Evolutionary conservation across 306 rosid species (phyloP).

Genomic region (Cyamopsis tetragonoloba): DNA sequence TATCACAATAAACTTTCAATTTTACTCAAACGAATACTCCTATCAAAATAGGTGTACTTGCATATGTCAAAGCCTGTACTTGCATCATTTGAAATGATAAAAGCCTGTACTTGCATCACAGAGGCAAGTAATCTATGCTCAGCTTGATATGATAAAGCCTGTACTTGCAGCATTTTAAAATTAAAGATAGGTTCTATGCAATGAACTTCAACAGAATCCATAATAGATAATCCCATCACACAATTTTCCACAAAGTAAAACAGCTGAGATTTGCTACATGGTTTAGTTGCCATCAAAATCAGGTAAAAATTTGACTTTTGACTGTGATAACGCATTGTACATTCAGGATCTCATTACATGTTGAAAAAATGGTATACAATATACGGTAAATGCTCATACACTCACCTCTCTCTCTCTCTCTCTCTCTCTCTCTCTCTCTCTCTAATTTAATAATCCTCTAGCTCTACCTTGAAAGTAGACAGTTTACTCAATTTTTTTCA

Average conservation of each 20-base stretch:
- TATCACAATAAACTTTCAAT: too few relatives aligned
- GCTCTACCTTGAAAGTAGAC: conserved; percentile 31
- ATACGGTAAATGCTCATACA: conserved; percentile 40
- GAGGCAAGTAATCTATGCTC: too few relatives aligned
- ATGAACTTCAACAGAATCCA: neutral
- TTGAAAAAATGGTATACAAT: conserved; percentile 60
- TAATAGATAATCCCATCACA: neutral
- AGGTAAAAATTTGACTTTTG: conserved; percentile 28
- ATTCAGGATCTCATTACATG: conserved; percentile 44
- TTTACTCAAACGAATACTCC: too few relatives aligned
- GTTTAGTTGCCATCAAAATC: conserved; percentile 1
- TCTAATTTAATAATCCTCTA: conserved; percentile 21
- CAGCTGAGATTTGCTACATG: neutral
- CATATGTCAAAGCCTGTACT: too few relatives aligned
- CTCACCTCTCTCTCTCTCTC: conserved; percentile 35
- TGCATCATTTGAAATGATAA: too few relatives aligned
- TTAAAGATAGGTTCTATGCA: too few relatives aligned
- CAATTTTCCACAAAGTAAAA: neutral
- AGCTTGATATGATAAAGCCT: too few relatives aligned
- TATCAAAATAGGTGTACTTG: too few relatives aligned
- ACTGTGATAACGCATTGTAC: conserved; percentile 38
- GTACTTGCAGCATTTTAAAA: too few relatives aligned
- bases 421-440: conserved; percentile 26
- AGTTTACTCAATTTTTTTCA: conserved; percentile 46
- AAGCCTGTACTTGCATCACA: too few relatives aligned